Evolutionary conservation across 192 early-diverging fungal genomes (phyloP), one percentile per base, ranked within the genome.

Genomic region (Dissophora ornata): DNA sequence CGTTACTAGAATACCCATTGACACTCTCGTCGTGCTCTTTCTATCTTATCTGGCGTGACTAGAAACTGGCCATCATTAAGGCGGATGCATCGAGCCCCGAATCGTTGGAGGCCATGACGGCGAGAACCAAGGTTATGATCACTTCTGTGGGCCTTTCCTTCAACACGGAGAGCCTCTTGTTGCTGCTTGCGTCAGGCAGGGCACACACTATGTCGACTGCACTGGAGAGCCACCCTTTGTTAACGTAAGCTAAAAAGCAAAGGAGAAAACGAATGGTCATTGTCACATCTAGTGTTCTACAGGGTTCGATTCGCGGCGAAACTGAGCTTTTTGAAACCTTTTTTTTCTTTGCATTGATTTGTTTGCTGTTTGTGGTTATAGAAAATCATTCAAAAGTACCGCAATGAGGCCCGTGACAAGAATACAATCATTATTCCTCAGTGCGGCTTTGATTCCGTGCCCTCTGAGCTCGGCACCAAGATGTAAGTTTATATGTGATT

Each of bases 371-470:
- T 84, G 29, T 78, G 69, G 8, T 93, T 90, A 19, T 79, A 84
- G 41, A 57, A 85, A 11, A 87, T 95, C 62, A 88, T 91, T 54
- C 64, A 87, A 51, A 81, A 86, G 49, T 89, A 90, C 57, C 87
- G 93, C 49, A 84, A 89, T 3, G 32, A 82, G 48, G 96, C 96
- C 1, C 68, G 74, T 21, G 79, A 67, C 19, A 89, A 87, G 32
- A 83, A 86, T 30, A 86, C 89, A 8, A 81, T 90, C n/a, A 88
- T 98, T 52, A 90, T 94, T 3, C 89, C 94, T 21, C 61, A 85
- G 33, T 95, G 93, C 69, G 96, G 95, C 4, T 98, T 96, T 71
- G 96, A 98, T 69, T 93, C 92, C 25, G 88, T 98, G 2, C 96
- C 96, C 2, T 93, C 92, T 16, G 96, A 97, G 65, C 67, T 97